Conservation (phyloP, 345 rosid genomes). For the Eucalyptus viminalis region DNA sequence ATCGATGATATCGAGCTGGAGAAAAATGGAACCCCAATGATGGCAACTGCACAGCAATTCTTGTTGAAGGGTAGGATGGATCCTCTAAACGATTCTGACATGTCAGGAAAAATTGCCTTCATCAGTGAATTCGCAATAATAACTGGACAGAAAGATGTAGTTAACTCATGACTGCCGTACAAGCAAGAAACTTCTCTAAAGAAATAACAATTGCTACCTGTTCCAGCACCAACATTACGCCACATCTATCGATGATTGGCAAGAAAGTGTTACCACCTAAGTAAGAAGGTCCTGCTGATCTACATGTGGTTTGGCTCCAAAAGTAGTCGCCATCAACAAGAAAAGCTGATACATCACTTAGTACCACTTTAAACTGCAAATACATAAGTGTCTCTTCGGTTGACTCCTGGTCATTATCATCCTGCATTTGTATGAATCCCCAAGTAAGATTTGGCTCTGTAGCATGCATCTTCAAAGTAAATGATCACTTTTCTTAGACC, state of each 20-base stretch:
- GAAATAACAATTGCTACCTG: conserved; percentile 44
- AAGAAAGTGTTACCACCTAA: conserved; percentile 32
- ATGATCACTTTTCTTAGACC: background rate
- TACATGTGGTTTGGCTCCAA: conserved; percentile 43
- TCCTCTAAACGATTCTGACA: conserved; percentile 65
- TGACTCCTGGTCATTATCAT: conserved; percentile 35
- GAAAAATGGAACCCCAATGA: conserved; percentile 93
- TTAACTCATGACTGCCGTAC: background rate
- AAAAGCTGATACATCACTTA: conserved; percentile 90
- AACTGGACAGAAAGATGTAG: background rate
- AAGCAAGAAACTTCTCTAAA: background rate
- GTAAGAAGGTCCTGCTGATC: conserved; percentile 9
- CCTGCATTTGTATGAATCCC: conserved; percentile 35
- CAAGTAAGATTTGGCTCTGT: background rate
- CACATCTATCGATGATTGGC: conserved; percentile 93
- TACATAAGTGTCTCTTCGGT: conserved; percentile 57
- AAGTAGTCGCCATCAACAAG: conserved; percentile 89
- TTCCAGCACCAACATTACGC: conserved; percentile 72
- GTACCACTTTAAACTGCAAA: conserved; percentile 84
- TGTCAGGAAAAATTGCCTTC: background rate
- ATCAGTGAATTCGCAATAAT: background rate
- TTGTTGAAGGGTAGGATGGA: conserved; percentile 79
- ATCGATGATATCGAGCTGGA: conserved; percentile 95
- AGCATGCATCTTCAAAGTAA: background rate
- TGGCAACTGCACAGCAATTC: conserved; percentile 75